Conservation (phyloP, 2,329 filamentous ascomycete species). For the Colletotrichum navitas region DNA sequence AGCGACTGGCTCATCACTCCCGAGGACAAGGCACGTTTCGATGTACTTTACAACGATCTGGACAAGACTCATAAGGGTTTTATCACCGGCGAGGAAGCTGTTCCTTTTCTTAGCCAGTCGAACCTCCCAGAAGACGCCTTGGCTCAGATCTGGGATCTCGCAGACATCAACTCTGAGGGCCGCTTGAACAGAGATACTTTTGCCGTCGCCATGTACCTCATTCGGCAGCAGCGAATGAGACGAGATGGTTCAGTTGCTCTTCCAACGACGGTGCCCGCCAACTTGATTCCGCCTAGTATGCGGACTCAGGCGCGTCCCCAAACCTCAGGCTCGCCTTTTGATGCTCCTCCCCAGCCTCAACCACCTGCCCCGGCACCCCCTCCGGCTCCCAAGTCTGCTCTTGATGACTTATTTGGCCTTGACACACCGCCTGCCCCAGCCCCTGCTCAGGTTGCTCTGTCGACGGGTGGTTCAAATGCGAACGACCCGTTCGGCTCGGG, state of each 20-base stretch:
- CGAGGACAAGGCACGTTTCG: slow-evolving; percentile 88
- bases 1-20: slow-evolving; percentile 85
- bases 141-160: slow-evolving; percentile 96
- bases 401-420: slow-evolving; percentile 94
- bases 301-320: slow-evolving; percentile 70
- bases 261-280: slow-evolving; percentile 82
- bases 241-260: slow-evolving; percentile 71
- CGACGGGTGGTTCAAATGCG: slow-evolving; percentile 78
- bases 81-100: slow-evolving; percentile 94
- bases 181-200: slow-evolving; percentile 91
- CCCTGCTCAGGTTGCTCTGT: slow-evolving; percentile 70
- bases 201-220: slow-evolving; percentile 96
- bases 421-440: slow-evolving; percentile 68
- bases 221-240: slow-evolving; percentile 86
- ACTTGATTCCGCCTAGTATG: slow-evolving; percentile 88
- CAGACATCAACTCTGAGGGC: slow-evolving; percentile 92
- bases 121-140: slow-evolving; percentile 88
- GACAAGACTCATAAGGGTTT: slow-evolving; percentile 85
- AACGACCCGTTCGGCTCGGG: slow-evolving; percentile 74
- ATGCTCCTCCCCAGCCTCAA: slow-evolving; percentile 54
- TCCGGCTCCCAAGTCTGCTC: slow-evolving; percentile 77
- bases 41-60: slow-evolving; percentile 85
- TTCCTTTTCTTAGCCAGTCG: slow-evolving; percentile 93
- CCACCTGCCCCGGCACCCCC: slow-evolving; percentile 48
- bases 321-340: slow-evolving; percentile 67